Conservation (phyloP, 73 alveolate genomes). For the Paramecium primaurelia region DNA sequence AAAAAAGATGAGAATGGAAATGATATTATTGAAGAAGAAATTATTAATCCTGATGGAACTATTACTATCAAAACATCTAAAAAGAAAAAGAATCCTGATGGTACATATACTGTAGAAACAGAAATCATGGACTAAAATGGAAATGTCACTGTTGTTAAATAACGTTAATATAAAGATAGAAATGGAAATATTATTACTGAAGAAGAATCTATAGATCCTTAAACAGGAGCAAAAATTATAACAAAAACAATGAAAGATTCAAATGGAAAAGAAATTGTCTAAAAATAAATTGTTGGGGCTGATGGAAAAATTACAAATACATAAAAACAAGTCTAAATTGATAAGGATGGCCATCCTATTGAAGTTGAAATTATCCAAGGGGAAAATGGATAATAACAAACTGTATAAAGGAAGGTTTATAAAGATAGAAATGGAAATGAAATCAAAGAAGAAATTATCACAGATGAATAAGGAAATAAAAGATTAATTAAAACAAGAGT, state of each 20-base stretch:
- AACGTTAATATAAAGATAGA: slow-evolving; percentile 35
- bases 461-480: slow-evolving; percentile 55
- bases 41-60: slow-evolving; percentile 41
- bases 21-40: slow-evolving; percentile 4
- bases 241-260: neutral
- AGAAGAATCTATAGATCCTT: slow-evolving; percentile 48
- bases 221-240: slow-evolving; percentile 48
- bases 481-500: slow-evolving; percentile 22
- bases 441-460: slow-evolving; percentile 30
- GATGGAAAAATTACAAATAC: neutral
- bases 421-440: slow-evolving; percentile 47
- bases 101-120: slow-evolving; percentile 30
- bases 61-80: neutral
- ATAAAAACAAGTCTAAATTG: slow-evolving; percentile 38
- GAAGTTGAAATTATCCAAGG: slow-evolving; percentile 3
- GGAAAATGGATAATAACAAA: slow-evolving; percentile 29
- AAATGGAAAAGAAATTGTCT: slow-evolving; percentile 24
- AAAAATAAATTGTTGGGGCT: neutral
- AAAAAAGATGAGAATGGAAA: slow-evolving; percentile 54
- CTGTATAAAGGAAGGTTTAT: neutral
- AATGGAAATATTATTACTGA: slow-evolving; percentile 48
- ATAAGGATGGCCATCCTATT: slow-evolving; percentile 47
- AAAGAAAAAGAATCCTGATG: neutral
- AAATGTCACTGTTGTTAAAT: slow-evolving; percentile 15
- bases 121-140: slow-evolving; percentile 52